phyloP scores from a whole-genome alignment of 169 alveolate genomes.

The Toxoplasma gondii region DNA sequence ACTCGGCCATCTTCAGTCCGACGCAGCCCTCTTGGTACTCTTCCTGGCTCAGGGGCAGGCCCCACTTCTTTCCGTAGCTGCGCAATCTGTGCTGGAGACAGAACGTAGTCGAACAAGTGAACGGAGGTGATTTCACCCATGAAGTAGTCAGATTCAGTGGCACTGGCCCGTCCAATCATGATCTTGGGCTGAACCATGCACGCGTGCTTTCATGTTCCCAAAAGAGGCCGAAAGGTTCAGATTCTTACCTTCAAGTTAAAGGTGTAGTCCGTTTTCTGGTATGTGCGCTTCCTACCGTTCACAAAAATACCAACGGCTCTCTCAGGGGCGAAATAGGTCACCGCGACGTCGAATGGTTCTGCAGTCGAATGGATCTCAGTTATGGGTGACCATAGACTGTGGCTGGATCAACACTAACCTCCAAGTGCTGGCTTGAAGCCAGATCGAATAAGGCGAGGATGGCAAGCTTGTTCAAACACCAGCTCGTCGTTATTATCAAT shows the following conservation, averaged over 20 bases:
- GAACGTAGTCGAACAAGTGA: conserved; percentile 75
- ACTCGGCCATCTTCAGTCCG: conserved; percentile 68
- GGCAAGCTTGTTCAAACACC: conserved; percentile 80
- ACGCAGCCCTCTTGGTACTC: conserved; percentile 23
- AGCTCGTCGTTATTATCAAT: conserved; percentile 81
- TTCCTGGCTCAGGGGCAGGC: neutral
- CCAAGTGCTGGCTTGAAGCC: conserved; percentile 55
- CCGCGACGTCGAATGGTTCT: conserved; percentile 59
- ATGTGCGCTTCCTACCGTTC: conserved; percentile 75
- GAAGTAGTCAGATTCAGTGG: conserved; percentile 79
- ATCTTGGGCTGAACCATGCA: conserved; percentile 63
- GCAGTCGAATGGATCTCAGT: neutral
- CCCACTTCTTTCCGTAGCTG: conserved; percentile 1
- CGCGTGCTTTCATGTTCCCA: neutral
- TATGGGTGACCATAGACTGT: neutral
- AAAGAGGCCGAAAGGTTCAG: neutral
- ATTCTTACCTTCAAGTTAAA: conserved; percentile 64
- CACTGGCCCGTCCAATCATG: conserved; percentile 77
- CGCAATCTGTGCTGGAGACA: conserved; percentile 28
- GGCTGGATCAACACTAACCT: neutral
- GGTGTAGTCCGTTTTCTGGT: conserved; percentile 71
- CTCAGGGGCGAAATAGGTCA: conserved; percentile 43
- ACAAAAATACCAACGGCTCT: conserved; percentile 70
- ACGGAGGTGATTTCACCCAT: conserved; percentile 76
- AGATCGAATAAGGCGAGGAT: conserved; percentile 51